Base-by-base conservation (phyloP, 805 yeast genomes). In the Debaryomyces tyrocola region DNA sequence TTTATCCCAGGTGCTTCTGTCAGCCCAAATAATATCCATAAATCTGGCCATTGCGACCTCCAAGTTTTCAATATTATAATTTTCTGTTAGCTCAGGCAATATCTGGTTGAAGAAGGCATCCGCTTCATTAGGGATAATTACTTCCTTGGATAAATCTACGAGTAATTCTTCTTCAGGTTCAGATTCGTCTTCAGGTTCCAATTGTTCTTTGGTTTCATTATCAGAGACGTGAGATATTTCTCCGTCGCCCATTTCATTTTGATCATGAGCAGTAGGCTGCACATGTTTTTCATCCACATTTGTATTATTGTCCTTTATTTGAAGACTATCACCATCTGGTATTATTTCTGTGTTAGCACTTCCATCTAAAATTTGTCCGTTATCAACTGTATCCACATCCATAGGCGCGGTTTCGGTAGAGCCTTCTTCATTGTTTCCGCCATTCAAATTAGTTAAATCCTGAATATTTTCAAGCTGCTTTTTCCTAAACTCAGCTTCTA, bases 1-100 rank as follows among this genome's bases (percentile, higher is more conserved):
- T 52, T 77, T 79, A 53, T 79, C 77, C 67, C 78, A 66, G 3
- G 67, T 64, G 37, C 69, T 59, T 42, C 94, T 74, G 52, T 81
- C 80, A 7, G 71, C 65, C 96, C 96, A 92, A 6, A 87, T 74
- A 12, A 83, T 69, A 40, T 85, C 90, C 70, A 87, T 80, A 41
- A 90, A 57, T 38, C 74, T 73, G 2, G 97, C 83, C 69, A 84
- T 84, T 9, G 67, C 59, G 12, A 59, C 58, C 49, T 73, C 78
- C 42, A 73, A 54, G 42, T 54, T 60, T 47, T 73, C 78, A 18
- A 73, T 55, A 21, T 63, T 69, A 47, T 50, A 69, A 37, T 64
- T 58, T 20, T 62, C 61, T 4, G 77, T 69, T n/a, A 58, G 52
- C 20, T 55, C 59, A 8, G 65, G 57, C 42, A 73, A 49, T 5